Evolutionary conservation across 805 yeast species (phyloP).

Genomic region (Candida adriatica): DNA sequence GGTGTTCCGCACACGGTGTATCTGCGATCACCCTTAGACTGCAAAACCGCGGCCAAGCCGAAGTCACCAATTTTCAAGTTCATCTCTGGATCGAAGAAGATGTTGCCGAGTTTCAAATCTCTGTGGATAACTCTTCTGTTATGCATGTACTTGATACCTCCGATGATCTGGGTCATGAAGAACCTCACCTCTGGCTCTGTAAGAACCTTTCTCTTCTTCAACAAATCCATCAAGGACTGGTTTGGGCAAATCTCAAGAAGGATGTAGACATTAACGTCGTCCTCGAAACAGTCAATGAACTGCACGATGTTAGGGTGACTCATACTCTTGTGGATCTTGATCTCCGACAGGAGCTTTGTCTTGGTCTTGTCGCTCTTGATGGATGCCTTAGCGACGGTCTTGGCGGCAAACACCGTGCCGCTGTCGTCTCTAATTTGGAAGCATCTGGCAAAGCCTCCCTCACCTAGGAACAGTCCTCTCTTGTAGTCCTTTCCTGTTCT

Average conservation of each 20-base stretch:
- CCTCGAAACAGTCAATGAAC: constrained; percentile 95
- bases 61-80: constrained; percentile 95
- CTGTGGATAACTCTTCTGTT: constrained; percentile 89
- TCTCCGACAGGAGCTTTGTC: constrained; percentile 77
- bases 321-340: constrained; percentile 89
- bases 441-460: constrained; percentile 98
- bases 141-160: constrained; percentile 91
- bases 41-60: constrained; percentile 95
- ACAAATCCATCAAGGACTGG: constrained; percentile 88
- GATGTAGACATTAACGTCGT: constrained; percentile 88
- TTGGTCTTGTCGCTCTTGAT: constrained; percentile 87
- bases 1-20: constrained; percentile 98
- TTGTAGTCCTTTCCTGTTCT: constrained; percentile 83
- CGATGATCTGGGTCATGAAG: constrained; percentile 87
- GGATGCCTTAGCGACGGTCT: constrained; percentile 95
- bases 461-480: constrained; percentile 88
- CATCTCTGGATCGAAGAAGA: constrained; percentile 90
- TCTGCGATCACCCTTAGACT: constrained; percentile 63
- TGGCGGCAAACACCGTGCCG: constrained; percentile 90
- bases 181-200: constrained; percentile 89
- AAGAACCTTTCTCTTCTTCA: constrained; percentile 75
- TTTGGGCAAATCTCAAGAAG: constrained; percentile 91
- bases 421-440: constrained; percentile 90
- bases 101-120: constrained; percentile 92
- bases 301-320: constrained; percentile 85